Evolutionary conservation across 495 filamentous ascomycete genomes (phyloP).

Genomic region (Penicillium soppii): DNA sequence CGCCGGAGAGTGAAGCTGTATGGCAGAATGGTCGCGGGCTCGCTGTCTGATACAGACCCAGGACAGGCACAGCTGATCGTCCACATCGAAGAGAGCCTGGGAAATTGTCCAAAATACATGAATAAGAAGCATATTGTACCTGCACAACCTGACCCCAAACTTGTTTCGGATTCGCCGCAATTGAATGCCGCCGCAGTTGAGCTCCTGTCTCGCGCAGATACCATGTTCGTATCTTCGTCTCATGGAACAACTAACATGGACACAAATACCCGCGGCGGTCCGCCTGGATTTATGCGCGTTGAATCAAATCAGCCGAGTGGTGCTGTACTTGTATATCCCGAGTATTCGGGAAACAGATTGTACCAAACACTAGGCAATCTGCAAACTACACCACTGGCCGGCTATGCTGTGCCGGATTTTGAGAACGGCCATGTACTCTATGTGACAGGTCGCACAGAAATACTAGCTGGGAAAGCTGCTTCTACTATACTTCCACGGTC

Average conservation of each 20-base stretch:
- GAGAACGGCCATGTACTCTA: conserved; percentile 69
- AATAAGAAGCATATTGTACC: conserved; percentile 66
- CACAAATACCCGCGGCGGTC: conserved; percentile 78
- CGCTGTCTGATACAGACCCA: conserved; percentile 29
- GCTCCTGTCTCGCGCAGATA: conserved; percentile 63
- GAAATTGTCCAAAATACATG: conserved; percentile 82
- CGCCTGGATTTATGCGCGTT: conserved; percentile 70
- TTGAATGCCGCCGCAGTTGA: conserved; percentile 49
- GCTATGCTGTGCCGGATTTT: conserved; percentile 70
- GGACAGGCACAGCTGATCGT: conserved; percentile 63
- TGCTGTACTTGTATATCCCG: conserved; percentile 65
- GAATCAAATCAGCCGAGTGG: conserved; percentile 46
- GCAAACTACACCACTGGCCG: conserved; percentile 58
- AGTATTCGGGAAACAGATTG: conserved; percentile 77
- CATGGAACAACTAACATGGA: conserved; percentile 69
- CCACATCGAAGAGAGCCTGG: conserved; percentile 65
- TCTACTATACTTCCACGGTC: conserved; percentile 60
- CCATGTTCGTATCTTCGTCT: conserved; percentile 72
- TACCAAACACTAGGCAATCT: conserved; percentile 83
- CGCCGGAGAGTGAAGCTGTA: conserved; percentile 66
- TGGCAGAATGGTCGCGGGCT: conserved; percentile 61
- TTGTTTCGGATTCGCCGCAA: conserved; percentile 47
- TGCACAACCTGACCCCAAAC: conserved; percentile 48
- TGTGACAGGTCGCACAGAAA: conserved; percentile 62
- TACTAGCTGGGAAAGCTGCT: conserved; percentile 62